These are phyloP conservation scores for Colletotrichum tanaceti DNA, from an alignment of 2,329 filamentous ascomycete species.

Conservation along the genomic window DNA sequence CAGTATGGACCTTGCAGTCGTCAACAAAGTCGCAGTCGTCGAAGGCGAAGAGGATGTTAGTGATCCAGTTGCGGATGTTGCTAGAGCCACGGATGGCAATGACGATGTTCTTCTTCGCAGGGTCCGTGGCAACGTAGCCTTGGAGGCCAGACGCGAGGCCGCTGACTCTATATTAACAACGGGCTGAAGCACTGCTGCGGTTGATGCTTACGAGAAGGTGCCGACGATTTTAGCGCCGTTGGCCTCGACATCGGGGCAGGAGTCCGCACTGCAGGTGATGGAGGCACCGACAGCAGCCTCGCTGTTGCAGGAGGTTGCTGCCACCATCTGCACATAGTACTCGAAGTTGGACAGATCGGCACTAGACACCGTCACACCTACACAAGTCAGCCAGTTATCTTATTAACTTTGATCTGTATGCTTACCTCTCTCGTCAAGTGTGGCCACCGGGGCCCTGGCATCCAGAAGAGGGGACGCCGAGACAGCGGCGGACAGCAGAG, in stretches of 20 bases:
- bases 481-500: constrained; percentile 37
- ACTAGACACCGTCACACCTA: constrained; percentile 44
- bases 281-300: constrained; percentile 51
- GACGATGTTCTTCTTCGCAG: constrained; percentile 64
- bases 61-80: constrained; percentile 71
- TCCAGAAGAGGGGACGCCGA: constrained; percentile 36
- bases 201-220: constrained; percentile 49
- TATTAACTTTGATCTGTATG: neutral
- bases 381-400: constrained; percentile 6
- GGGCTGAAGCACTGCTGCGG: constrained; percentile 27
- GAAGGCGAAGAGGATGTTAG: constrained; percentile 57
- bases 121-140: constrained; percentile 65
- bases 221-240: constrained; percentile 58
- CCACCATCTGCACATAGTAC: constrained; percentile 61
- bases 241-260: constrained; percentile 58
- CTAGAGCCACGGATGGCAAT: constrained; percentile 69
- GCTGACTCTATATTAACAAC: constrained; percentile 44
- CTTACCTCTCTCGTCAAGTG: constrained; percentile 51
- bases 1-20: constrained; percentile 65
- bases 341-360: constrained; percentile 54
- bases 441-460: constrained; percentile 22
- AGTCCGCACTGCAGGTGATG: constrained; percentile 56
- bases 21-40: constrained; percentile 52
- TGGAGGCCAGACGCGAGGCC: constrained; percentile 57
- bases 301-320: constrained; percentile 66